Evolutionary conservation across 345 rosid genomes (phyloP).

Genomic region (Rhodamnia rubescens): DNA sequence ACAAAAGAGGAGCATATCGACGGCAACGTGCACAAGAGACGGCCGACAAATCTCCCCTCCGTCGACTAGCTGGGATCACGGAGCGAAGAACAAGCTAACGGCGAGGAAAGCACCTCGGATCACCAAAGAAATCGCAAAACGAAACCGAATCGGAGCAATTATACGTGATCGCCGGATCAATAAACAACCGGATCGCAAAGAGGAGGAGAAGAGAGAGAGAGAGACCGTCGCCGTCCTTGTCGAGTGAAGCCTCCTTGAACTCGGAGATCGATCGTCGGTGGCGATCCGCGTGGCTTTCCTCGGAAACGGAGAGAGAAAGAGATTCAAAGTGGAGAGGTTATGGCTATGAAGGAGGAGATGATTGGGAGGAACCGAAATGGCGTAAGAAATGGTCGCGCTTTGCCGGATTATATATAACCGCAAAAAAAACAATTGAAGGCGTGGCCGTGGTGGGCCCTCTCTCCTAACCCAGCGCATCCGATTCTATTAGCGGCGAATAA

Average conservation of each 20-base stretch:
- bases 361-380: not conserved
- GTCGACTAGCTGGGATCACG: not conserved
- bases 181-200: not conserved
- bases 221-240: constrained; percentile 22
- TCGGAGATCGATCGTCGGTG: constrained; percentile 21
- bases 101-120: not conserved
- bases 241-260: constrained; percentile 20
- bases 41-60: not conserved
- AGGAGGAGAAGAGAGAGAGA: constrained; percentile 1
- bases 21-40: not conserved
- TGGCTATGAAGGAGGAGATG: not conserved
- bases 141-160: not conserved
- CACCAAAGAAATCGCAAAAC: not conserved
- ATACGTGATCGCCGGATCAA: not conserved
- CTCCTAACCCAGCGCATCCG: not conserved
- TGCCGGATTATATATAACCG: not conserved
- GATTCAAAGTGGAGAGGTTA: not conserved
- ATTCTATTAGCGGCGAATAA: too few species aligned
- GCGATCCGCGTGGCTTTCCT: constrained; percentile 9
- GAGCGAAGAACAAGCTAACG: not conserved
- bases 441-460: not conserved
- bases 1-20: not conserved
- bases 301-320: not conserved
- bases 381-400: not conserved
- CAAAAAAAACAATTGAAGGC: not conserved